Evolutionary conservation across 805 yeast species (phyloP).

Genomic region (Candida succiphila): DNA sequence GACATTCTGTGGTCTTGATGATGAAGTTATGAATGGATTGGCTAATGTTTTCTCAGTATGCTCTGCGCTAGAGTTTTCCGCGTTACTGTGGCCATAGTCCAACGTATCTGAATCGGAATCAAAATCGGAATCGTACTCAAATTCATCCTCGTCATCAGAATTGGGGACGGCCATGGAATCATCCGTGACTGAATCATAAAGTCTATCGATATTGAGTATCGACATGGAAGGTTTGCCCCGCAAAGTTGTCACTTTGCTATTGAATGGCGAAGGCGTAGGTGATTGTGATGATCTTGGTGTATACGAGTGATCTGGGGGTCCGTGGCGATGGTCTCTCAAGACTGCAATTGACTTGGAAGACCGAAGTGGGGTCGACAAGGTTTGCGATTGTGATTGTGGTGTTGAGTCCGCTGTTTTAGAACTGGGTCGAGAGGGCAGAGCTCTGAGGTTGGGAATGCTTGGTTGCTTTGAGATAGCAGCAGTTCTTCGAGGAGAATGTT

Average conservation of each 20-base stretch:
- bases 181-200: no score
- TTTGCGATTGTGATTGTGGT: not conserved
- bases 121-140: no score
- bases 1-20: no score
- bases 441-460: not conserved
- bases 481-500: slow-evolving; percentile 1
- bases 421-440: slow-evolving; percentile 1
- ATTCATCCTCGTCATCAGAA: not conserved
- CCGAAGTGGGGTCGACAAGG: not conserved
- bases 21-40: no score
- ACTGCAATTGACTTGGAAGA: not conserved
- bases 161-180: no score
- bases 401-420: not conserved
- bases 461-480: not conserved
- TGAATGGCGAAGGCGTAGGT: slow-evolving; percentile 1
- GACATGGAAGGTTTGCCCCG: slow-evolving; percentile 16
- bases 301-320: not conserved
- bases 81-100: not conserved
- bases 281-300: not conserved
- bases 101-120: no score
- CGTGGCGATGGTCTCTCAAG: no score
- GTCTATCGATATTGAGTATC: slow-evolving; percentile 12
- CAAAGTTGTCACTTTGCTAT: slow-evolving; percentile 4
- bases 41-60: no score
- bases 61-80: not conserved